Base-by-base conservation (phyloP, 2,329 filamentous ascomycete genomes). In the Ceratocystis ficicola region DNA sequence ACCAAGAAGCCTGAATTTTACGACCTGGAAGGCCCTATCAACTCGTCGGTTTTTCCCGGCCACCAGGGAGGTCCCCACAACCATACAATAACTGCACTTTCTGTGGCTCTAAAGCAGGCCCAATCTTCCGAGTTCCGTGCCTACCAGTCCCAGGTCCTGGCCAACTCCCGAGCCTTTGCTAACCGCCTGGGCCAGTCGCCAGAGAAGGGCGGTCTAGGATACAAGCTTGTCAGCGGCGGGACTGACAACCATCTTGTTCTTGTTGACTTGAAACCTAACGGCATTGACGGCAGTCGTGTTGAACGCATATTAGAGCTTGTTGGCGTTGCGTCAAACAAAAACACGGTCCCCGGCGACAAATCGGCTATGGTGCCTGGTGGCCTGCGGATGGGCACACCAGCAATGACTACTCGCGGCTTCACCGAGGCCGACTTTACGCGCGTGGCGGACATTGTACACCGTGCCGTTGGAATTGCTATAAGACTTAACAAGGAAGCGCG, bases 31-130 rank as follows among this genome's bases (percentile, higher is more conserved):
- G 83, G 82, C 32, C 89, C 92, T 66, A 99, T 99, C 79, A 99
- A 99, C 79, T 84, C 86, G 71, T 96, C 93, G 66, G 94, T 99
- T 68, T 99, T 99, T 81, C 94, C 94, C 17, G 94, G 94, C 66
- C 94, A 99, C 77, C 94, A 99, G 76, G 94, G 94, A 74, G 94
- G 94, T 28, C 94, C 94, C 65, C 94, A 99, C 79, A 99, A 99
- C 80, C 94, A 99, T 81, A 99, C 94, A 71, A 99, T 99, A 75
- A 95, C 94, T 44, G 94, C 94, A 57, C 82, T 99, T 32, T 86
- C 94, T 22, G 94, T 99, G 62, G 94, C 94, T 12, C 82, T 99
- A 68, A 95, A 96, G 79, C 94, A 99, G 77, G 90, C 90, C 2
- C 90, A 92, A 74, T 86, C 86, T 5, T 84, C 87, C 62, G 92